phyloP scores from a whole-genome alignment of 148 eudicot species.

The Camellia lanceoleosa region DNA sequence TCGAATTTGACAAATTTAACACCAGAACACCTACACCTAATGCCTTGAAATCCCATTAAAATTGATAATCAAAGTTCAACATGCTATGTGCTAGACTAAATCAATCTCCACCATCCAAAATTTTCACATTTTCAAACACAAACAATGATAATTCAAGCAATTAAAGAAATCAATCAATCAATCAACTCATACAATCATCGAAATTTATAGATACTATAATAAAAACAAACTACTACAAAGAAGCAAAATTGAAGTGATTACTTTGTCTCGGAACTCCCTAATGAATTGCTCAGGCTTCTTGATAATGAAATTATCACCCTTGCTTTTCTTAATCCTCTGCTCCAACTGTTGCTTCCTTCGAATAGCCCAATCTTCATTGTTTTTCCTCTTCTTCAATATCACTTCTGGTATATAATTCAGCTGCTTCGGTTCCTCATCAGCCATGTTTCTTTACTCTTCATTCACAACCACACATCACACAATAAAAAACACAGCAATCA shows the following conservation, averaged over 20 bases:
- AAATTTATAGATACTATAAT: neutral
- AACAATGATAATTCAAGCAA: no score
- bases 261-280: constrained; percentile 58
- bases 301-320: constrained; percentile 37
- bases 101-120: no score
- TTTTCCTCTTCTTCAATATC: constrained; percentile 82
- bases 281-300: constrained; percentile 84
- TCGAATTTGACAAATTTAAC: no score
- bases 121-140: no score
- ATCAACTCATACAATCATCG: neutral
- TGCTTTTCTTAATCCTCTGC: constrained; percentile 53
- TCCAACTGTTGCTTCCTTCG: constrained; percentile 66
- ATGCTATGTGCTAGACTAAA: no score
- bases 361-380: constrained; percentile 83
- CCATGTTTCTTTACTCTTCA: constrained; percentile 31
- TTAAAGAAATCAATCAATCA: neutral
- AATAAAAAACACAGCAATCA: neutral
- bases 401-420: constrained; percentile 65
- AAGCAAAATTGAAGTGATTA: constrained; percentile 15
- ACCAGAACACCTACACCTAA: no score
- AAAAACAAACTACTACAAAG: neutral
- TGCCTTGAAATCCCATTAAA: no score
- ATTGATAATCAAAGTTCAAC: no score
- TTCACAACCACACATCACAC: neutral
- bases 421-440: constrained; percentile 42